These are phyloP conservation scores for Paradendryphiella salina DNA, from an alignment of 2,329 filamentous ascomycete species.

Conservation along the genomic window DNA sequence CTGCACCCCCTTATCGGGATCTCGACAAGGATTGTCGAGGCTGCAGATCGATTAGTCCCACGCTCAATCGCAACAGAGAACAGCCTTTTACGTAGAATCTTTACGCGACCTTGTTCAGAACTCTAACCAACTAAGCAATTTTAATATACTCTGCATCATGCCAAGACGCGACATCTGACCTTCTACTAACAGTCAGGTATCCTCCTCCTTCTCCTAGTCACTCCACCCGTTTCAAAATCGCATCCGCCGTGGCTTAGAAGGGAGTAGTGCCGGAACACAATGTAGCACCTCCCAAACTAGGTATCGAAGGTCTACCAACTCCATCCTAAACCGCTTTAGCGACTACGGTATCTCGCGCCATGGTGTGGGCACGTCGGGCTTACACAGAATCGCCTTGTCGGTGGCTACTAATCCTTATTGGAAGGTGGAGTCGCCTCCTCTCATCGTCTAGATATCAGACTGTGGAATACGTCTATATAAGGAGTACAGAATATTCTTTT, in stretches of 20 bases:
- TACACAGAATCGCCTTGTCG: slow-evolving; percentile 21
- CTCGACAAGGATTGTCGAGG: slow-evolving; percentile 18
- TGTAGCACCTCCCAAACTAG: slow-evolving; percentile 40
- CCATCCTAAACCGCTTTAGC: slow-evolving; percentile 32
- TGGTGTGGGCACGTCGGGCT: slow-evolving; percentile 21
- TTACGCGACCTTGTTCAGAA: slow-evolving; percentile 28
- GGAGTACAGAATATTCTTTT: slow-evolving; percentile 15
- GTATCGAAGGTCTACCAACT: slow-evolving; percentile 29
- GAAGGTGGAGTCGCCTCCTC: slow-evolving; percentile 34
- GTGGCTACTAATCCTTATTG: slow-evolving; percentile 32
- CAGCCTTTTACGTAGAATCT: slow-evolving; percentile 20
- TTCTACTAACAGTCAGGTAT: slow-evolving; percentile 17
- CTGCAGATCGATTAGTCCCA: slow-evolving; percentile 25
- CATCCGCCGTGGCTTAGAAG: slow-evolving; percentile 31
- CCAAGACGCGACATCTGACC: slow-evolving; percentile 32
- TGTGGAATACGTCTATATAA: slow-evolving; percentile 37
- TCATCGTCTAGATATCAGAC: slow-evolving; percentile 13
- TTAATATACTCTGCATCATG: slow-evolving; percentile 37
- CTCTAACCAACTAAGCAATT: slow-evolving; percentile 40
- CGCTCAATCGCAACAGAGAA: slow-evolving; percentile 20
- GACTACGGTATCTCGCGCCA: slow-evolving; percentile 16
- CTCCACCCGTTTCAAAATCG: slow-evolving; percentile 24
- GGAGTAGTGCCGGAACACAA: slow-evolving; percentile 26
- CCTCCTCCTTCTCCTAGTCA: slow-evolving; percentile 23
- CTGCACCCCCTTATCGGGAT: slow-evolving; percentile 14